Evolutionary conservation across 1,284 basidiomycete genomes (phyloP).

Genomic region (Mycocalia duriaeana): DNA sequence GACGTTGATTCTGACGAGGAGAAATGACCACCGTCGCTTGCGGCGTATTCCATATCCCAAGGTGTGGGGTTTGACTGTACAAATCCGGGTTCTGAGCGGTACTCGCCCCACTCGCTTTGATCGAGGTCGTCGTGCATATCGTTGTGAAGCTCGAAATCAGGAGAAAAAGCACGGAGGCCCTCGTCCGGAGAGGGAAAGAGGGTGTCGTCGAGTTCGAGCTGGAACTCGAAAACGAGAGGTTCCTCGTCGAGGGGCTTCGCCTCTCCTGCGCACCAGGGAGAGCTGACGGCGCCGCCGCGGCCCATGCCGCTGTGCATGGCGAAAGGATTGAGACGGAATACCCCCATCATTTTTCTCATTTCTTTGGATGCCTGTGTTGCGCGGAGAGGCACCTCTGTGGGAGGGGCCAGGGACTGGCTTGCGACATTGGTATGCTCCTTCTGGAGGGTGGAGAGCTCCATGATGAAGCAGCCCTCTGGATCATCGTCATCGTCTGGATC

Average conservation of each 20-base stretch:
- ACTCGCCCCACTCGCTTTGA: constrained; percentile 8
- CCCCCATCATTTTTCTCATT: constrained; percentile 71
- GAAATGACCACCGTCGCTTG: background rate
- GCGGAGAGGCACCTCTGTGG: constrained; percentile 66
- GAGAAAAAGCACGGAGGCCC: constrained; percentile 26
- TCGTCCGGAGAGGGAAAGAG: constrained; percentile 7
- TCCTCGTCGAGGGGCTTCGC: constrained; percentile 53
- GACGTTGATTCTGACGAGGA: background rate
- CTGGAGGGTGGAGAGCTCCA: constrained; percentile 27
- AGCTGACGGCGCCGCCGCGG: constrained; percentile 25
- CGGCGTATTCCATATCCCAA: background rate
- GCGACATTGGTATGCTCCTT: constrained; percentile 11
- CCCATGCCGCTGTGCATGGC: constrained; percentile 54
- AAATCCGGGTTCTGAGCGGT: background rate
- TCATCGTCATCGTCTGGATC: constrained; percentile 29
- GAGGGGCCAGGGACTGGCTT: constrained; percentile 39
- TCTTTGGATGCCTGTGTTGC: constrained; percentile 62
- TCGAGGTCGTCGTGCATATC: constrained; percentile 8
- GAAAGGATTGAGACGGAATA: constrained; percentile 73
- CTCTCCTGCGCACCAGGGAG: constrained; percentile 35
- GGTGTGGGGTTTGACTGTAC: background rate
- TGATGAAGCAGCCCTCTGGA: constrained; percentile 33
- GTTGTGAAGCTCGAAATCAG: constrained; percentile 25
- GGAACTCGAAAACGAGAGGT: constrained; percentile 58
- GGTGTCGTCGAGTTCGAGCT: constrained; percentile 36